These are phyloP conservation scores for Xylaria sp. DNA, from an alignment of 2,329 filamentous ascomycete genomes.

Conservation along the genomic window DNA sequence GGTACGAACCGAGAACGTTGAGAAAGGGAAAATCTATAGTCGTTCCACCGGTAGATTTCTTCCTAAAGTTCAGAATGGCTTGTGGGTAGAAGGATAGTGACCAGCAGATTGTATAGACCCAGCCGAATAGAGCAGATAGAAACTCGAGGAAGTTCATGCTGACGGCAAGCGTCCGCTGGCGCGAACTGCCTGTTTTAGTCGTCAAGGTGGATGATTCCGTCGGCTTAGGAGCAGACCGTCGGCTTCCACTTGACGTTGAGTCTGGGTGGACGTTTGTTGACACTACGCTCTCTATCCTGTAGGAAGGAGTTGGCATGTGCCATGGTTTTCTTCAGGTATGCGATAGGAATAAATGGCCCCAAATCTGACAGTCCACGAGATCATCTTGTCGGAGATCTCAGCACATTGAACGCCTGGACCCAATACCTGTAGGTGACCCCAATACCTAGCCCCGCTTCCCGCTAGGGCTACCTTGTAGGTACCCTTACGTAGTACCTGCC, in stretches of 20 bases:
- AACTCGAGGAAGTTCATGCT: constrained; percentile 58
- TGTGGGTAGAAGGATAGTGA: constrained; percentile 94
- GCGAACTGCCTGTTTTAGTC: neutral
- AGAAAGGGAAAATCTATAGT: constrained; percentile 88
- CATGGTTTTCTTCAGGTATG: constrained; percentile 11
- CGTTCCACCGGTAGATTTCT: constrained; percentile 82
- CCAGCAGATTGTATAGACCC: constrained; percentile 82
- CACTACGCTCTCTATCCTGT: neutral
- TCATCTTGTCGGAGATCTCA: constrained; percentile 1
- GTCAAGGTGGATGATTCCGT: neutral
- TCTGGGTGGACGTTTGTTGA: constrained; percentile 8
- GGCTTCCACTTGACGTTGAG: constrained; percentile 1
- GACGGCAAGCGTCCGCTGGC: constrained; percentile 1
- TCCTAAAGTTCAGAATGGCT: constrained; percentile 79
- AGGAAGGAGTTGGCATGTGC: neutral
- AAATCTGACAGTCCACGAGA: constrained; percentile 14
- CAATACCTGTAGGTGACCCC: neutral
- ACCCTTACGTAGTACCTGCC: neutral
- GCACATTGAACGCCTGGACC: neutral
- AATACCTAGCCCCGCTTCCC: neutral
- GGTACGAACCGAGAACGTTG: constrained; percentile 69
- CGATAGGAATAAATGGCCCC: constrained; percentile 2
- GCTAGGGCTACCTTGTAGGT: neutral
- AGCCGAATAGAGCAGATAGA: constrained; percentile 73
- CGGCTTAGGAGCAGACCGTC: neutral